These are phyloP conservation scores for Chamaecyparis obtusa DNA, from an alignment of 75 land plant genomes.

Conservation along the genomic window DNA sequence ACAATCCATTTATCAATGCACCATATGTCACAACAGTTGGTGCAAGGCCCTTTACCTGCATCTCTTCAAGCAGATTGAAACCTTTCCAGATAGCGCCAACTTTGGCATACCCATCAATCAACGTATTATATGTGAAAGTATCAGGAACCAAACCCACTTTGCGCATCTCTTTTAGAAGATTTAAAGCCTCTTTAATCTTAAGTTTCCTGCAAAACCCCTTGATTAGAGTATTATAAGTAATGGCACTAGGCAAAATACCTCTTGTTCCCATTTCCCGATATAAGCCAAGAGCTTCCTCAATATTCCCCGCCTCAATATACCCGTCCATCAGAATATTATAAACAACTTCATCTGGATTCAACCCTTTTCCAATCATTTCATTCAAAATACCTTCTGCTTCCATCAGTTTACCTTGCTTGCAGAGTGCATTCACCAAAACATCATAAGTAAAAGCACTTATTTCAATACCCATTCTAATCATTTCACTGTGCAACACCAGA, in stretches of 20 bases:
- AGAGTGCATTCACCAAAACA: slow-evolving; percentile 51
- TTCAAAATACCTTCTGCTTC: slow-evolving; percentile 50
- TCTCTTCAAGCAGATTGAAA: slow-evolving; percentile 35
- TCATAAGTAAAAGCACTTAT: slow-evolving; percentile 39
- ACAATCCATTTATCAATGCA: slow-evolving; percentile 50
- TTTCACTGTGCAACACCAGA: slow-evolving; percentile 32
- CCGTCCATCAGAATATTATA: slow-evolving; percentile 54
- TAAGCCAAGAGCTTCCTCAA: slow-evolving; percentile 25
- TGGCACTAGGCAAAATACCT: slow-evolving; percentile 27
- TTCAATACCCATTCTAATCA: slow-evolving; percentile 21
- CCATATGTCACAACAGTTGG: slow-evolving; percentile 57
- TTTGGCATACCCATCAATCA: slow-evolving; percentile 55
- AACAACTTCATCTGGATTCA: slow-evolving; percentile 27
- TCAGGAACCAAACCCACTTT: slow-evolving; percentile 42
- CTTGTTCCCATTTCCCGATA: slow-evolving; percentile 32
- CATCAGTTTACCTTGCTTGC: slow-evolving; percentile 56
- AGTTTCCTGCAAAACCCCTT: slow-evolving; percentile 47
- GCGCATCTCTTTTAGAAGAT: slow-evolving; percentile 52
- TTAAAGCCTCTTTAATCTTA: slow-evolving; percentile 43
- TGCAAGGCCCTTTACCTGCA: slow-evolving; percentile 35
- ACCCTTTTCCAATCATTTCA: slow-evolving; percentile 34
- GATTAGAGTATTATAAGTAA: slow-evolving; percentile 63
- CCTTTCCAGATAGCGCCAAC: slow-evolving; percentile 34
- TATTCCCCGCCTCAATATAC: slow-evolving; percentile 23
- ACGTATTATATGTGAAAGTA: slow-evolving; percentile 53